Evolutionary conservation across 768 basidiomycete species (phyloP).

Genomic region (Baorangia bicolor): DNA sequence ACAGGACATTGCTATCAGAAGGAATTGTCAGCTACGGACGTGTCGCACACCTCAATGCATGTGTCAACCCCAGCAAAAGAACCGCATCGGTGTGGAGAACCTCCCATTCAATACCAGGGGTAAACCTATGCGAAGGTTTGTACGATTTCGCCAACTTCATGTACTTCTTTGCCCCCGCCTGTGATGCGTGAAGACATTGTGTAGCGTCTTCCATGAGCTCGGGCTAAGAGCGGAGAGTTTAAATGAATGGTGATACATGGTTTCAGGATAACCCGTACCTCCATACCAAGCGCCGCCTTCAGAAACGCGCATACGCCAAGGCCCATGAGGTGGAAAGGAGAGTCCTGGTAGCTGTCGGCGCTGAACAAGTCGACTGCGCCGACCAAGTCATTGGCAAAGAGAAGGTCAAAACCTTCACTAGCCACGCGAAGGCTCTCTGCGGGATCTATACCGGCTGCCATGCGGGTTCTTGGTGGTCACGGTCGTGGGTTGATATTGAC

Average conservation of each 20-base stretch:
- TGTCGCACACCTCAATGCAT: constrained; percentile 58
- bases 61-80: constrained; percentile 67
- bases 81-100: constrained; percentile 71
- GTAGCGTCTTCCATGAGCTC: constrained; percentile 65
- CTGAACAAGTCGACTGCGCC: constrained; percentile 52
- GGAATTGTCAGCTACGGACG: neutral
- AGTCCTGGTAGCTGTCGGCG: constrained; percentile 33
- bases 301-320: constrained; percentile 71
- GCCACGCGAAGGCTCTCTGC: constrained; percentile 35
- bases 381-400: constrained; percentile 67
- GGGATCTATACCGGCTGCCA: constrained; percentile 22
- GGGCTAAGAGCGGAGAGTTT: constrained; percentile 35
- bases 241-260: neutral
- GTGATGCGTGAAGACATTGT: constrained; percentile 52
- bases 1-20: constrained; percentile 1
- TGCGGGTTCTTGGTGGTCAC: neutral
- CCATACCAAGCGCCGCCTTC: constrained; percentile 80
- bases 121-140: constrained; percentile 42
- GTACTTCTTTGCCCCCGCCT: constrained; percentile 59
- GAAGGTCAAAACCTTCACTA: constrained; percentile 57
- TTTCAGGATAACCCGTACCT: constrained; percentile 39
- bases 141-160: constrained; percentile 38
- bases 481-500: neutral
- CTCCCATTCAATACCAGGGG: constrained; percentile 73
- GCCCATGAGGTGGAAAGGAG: constrained; percentile 74